Evolutionary conservation across 371 early-diverging fungal species (phyloP).

Genomic region (Conidiobolus incongruus): DNA sequence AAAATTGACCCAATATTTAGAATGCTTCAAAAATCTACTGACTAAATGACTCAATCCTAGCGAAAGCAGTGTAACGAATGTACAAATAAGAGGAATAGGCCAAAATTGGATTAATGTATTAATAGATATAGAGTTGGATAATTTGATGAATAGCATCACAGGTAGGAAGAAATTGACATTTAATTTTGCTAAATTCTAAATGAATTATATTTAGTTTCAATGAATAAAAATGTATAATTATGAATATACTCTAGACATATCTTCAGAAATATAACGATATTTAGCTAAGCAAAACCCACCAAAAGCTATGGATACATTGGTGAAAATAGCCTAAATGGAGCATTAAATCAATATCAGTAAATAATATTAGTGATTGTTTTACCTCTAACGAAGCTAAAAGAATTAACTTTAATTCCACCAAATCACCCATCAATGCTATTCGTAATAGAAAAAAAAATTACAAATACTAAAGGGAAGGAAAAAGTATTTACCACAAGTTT

Average conservation of each 20-base stretch:
- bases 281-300: background rate
- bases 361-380: too few species aligned
- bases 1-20: too few species aligned
- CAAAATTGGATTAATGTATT: constrained; percentile 32
- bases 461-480: too few species aligned
- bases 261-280: background rate
- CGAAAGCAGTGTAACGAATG: constrained; percentile 18
- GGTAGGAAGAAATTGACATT: constrained; percentile 53
- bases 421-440: too few species aligned
- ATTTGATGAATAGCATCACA: constrained; percentile 45
- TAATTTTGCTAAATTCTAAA: constrained; percentile 35
- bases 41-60: constrained; percentile 17
- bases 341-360: too few species aligned
- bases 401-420: background rate
- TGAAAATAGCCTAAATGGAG: too few species aligned
- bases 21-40: constrained; percentile 11
- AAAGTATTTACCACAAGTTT: too few species aligned
- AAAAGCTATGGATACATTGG: background rate
- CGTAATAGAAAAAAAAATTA: too few species aligned
- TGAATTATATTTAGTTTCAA: constrained; percentile 14
- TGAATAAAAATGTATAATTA: too few species aligned
- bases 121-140: constrained; percentile 29
- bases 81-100: constrained; percentile 40
- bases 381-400: background rate
- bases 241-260: background rate